These are phyloP conservation scores for Talaromyces sp. DNA, from an alignment of 2,329 filamentous ascomycete species.

Conservation along the genomic window DNA sequence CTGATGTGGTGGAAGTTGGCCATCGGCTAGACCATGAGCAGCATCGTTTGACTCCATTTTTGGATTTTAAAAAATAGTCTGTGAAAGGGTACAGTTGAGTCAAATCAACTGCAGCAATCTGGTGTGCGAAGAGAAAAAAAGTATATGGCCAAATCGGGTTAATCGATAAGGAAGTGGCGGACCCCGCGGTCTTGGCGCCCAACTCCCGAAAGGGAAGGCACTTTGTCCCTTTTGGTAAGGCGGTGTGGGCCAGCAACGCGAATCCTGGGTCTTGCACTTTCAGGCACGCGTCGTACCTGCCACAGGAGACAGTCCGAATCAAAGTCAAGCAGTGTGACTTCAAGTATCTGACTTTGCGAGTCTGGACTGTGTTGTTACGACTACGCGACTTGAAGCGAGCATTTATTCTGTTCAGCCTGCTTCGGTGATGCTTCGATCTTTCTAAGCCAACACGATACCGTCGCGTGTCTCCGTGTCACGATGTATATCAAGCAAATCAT, in stretches of 20 bases:
- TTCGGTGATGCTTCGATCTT: slow-evolving; percentile 6
- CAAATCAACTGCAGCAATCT: not conserved
- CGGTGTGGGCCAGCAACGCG: slow-evolving; percentile 15
- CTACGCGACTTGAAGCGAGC: not conserved
- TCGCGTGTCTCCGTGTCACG: slow-evolving; percentile 33
- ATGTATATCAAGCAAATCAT: slow-evolving; percentile 99
- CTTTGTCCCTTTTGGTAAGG: slow-evolving; percentile 16
- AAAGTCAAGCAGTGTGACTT: not conserved
- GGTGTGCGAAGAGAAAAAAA: slow-evolving; percentile 3
- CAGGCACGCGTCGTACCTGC: not conserved
- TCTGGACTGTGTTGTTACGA: not conserved
- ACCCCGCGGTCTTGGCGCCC: slow-evolving; percentile 19
- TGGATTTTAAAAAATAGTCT: not conserved
- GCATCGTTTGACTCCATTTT: slow-evolving; percentile 16
- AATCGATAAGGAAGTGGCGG: slow-evolving; percentile 17
- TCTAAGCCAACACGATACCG: not conserved
- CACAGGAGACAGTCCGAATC: not conserved
- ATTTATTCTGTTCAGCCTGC: not conserved
- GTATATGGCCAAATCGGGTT: slow-evolving; percentile 7
- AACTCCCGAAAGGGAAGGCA: slow-evolving; percentile 2
- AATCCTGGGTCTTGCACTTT: not conserved
- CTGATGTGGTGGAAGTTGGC: slow-evolving; percentile 47
- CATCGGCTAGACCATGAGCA: slow-evolving; percentile 41
- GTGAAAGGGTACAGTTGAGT: not conserved
- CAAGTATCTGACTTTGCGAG: not conserved